Evolutionary conservation across 2,329 filamentous ascomycete species (phyloP).

Genomic region (Aspergillus clavatus): DNA sequence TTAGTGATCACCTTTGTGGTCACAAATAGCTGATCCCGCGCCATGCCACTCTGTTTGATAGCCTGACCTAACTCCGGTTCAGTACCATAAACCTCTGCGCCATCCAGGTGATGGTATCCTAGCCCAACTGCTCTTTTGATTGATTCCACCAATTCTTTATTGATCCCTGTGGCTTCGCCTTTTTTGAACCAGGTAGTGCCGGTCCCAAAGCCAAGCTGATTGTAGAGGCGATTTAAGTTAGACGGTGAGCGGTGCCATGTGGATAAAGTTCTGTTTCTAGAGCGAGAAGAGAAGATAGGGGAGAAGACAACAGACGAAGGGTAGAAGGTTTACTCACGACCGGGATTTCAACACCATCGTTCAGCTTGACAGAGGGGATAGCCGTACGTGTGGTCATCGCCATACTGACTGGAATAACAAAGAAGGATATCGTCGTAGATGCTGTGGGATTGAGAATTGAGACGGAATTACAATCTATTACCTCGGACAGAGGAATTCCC

Average conservation of each 20-base stretch:
- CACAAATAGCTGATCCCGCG: constrained; percentile 47
- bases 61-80: constrained; percentile 47
- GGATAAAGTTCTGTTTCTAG: neutral
- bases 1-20: constrained; percentile 55
- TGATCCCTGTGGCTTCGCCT: constrained; percentile 43
- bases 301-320: neutral
- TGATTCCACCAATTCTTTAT: constrained; percentile 51
- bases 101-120: constrained; percentile 60
- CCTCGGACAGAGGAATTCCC: too few species aligned
- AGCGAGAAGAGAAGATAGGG: constrained; percentile 2
- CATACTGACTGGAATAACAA: neutral
- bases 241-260: neutral
- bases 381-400: neutral
- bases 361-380: constrained; percentile 44
- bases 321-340: constrained; percentile 39
- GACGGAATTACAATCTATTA: too few species aligned
- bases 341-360: constrained; percentile 53
- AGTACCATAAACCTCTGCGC: constrained; percentile 54
- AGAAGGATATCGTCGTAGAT: neutral
- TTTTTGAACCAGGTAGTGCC: constrained; percentile 62
- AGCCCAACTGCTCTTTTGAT: constrained; percentile 55
- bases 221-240: neutral
- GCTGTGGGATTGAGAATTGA: too few species aligned
- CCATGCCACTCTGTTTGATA: constrained; percentile 44
- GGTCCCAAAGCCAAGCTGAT: constrained; percentile 56